A percentile compares a stretch with the other conserved stretches of the same genome.
phyloP scores from a whole-genome alignment of 228 moss, liverwort and hornwort genomes.

The Sphagnum fallax region DNA sequence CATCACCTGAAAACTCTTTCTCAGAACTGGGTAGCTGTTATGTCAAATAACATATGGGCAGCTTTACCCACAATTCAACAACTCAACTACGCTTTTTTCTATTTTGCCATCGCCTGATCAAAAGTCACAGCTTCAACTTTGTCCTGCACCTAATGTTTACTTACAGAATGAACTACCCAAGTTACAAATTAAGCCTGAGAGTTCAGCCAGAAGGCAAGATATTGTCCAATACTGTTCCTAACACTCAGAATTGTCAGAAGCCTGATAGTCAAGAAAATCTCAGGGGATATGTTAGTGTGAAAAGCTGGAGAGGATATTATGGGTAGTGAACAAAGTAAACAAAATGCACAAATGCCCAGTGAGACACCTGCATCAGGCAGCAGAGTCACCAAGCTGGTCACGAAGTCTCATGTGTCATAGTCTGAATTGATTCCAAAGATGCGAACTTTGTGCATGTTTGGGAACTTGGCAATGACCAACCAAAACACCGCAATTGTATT shows the following conservation, averaged over 20 bases:
- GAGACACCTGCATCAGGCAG: slow-evolving; percentile 15
- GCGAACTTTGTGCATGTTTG: slow-evolving; percentile 95
- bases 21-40: too few relatives aligned
- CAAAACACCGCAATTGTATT: slow-evolving; percentile 96
- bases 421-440: slow-evolving; percentile 99
- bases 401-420: slow-evolving; percentile 60
- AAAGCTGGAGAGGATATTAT: slow-evolving; percentile 27
- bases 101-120: too few relatives aligned
- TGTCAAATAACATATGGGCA: too few relatives aligned
- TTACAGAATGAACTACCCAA: slow-evolving; percentile 39
- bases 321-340: slow-evolving; percentile 18
- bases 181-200: slow-evolving; percentile 11
- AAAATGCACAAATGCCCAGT: slow-evolving; percentile 20
- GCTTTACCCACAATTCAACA: too few relatives aligned
- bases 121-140: too few relatives aligned
- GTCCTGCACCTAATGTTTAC: slow-evolving; percentile 13
- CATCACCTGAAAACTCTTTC: too few relatives aligned
- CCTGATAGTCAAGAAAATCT: slow-evolving; percentile 10
- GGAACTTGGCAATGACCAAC: slow-evolving; percentile 95
- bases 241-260: slow-evolving; percentile 13
- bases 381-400: neutral
- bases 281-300: slow-evolving; percentile 23
- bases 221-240: slow-evolving; percentile 7
- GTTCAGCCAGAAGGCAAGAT: slow-evolving; percentile 17
- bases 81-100: too few relatives aligned